Evolutionary conservation across 2,329 filamentous ascomycete genomes (phyloP).

Genomic region (Colletotrichum melonis): DNA sequence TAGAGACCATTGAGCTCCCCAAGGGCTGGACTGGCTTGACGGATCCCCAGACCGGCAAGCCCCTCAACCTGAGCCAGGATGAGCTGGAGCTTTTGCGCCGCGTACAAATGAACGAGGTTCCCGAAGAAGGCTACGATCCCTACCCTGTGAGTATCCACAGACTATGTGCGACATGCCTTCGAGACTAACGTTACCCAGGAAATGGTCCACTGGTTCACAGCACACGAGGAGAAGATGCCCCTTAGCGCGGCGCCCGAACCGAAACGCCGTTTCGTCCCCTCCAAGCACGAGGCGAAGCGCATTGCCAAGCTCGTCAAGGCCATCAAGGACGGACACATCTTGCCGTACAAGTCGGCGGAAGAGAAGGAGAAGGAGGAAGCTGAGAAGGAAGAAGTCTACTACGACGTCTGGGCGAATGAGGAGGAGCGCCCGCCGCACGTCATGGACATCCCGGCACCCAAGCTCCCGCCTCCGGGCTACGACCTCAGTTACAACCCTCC

Average conservation of each 20-base stretch:
- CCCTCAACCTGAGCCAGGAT: conserved; percentile 85
- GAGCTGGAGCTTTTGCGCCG: conserved; percentile 90
- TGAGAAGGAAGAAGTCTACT: conserved; percentile 77
- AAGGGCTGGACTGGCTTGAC: conserved; percentile 98
- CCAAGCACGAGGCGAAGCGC: conserved; percentile 95
- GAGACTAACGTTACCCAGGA: conserved; percentile 60
- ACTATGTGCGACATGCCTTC: background rate
- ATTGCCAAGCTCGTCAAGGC: conserved; percentile 98
- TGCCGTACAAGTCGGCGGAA: conserved; percentile 85
- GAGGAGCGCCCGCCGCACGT: conserved; percentile 82
- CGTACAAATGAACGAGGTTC: conserved; percentile 88
- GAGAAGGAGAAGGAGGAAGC: conserved; percentile 76
- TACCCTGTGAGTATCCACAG: conserved; percentile 74
- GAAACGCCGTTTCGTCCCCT: conserved; percentile 94
- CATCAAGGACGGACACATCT: conserved; percentile 91
- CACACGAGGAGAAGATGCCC: conserved; percentile 92
- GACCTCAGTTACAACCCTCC: conserved; percentile 98
- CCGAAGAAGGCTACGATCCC: conserved; percentile 89
- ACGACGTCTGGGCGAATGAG: conserved; percentile 97
- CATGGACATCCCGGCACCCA: conserved; percentile 96
- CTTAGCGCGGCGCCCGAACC: conserved; percentile 94
- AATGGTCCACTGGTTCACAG: conserved; percentile 93
- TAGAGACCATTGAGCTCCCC: conserved; percentile 96
- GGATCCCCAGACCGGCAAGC: conserved; percentile 93
- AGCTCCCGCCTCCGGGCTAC: conserved; percentile 91